These are phyloP conservation scores for Austroboletus niveus DNA, from an alignment of 1,284 basidiomycete species.

Conservation along the genomic window DNA sequence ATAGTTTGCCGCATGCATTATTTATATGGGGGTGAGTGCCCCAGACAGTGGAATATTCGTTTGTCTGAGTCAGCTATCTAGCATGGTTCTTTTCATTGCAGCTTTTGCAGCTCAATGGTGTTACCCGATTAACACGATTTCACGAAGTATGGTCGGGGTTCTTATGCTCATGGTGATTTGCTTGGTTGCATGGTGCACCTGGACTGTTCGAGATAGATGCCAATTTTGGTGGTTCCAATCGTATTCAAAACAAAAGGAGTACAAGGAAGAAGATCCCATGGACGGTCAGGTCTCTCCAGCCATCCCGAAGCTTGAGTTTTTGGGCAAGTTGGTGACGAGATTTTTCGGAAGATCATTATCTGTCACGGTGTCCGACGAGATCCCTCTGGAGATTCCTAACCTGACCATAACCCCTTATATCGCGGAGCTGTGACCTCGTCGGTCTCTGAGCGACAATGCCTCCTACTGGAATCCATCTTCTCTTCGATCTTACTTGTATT, in stretches of 20 bases:
- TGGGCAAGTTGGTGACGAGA: too few relatives aligned
- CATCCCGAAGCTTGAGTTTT: too few relatives aligned
- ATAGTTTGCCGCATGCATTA: slow-evolving; percentile 38
- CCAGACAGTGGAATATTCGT: too few relatives aligned
- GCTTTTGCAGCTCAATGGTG: slow-evolving; percentile 32
- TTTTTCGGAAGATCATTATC: too few relatives aligned
- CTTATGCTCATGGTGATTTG: slow-evolving; percentile 2
- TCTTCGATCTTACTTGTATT: too few relatives aligned
- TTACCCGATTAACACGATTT: neutral
- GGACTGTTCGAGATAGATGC: slow-evolving; percentile 17
- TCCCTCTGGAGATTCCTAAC: too few relatives aligned
- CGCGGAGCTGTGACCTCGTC: too few relatives aligned
- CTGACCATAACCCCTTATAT: too few relatives aligned
- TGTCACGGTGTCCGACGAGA: too few relatives aligned
- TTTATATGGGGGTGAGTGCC: slow-evolving; percentile 40
- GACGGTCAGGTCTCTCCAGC: too few relatives aligned
- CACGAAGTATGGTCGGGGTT: slow-evolving; percentile 7
- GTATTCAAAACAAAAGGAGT: slow-evolving; percentile 9
- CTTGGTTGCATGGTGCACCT: slow-evolving; percentile 25
- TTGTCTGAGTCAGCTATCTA: slow-evolving; percentile 10
- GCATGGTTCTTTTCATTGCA: slow-evolving; percentile 30
- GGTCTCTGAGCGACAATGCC: too few relatives aligned
- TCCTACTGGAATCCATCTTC: too few relatives aligned
- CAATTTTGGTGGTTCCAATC: slow-evolving; percentile 28
- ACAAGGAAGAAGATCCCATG: neutral